phyloP scores from a whole-genome alignment of 139 green algal genomes.

The Pleodorina starrii region DNA sequence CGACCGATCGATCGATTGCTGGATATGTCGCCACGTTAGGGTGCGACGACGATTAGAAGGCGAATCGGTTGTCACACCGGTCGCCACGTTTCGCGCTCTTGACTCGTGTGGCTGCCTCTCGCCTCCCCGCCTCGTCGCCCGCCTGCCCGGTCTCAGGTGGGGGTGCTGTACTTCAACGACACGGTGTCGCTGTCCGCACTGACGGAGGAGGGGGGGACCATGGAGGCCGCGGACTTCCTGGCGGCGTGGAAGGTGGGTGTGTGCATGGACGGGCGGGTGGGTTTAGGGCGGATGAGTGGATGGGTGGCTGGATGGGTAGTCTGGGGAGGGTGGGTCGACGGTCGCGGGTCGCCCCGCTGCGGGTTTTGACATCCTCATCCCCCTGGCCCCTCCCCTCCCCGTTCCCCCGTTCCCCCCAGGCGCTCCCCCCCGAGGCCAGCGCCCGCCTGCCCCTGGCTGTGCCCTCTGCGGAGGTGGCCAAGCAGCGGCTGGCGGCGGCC shows the following conservation, averaged over 20 bases:
- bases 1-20: too few relatives aligned
- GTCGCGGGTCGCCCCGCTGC: background rate
- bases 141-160: conserved; percentile 66
- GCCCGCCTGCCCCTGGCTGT: conserved; percentile 57
- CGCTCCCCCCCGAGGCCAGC: conserved; percentile 38
- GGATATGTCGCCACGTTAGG: too few relatives aligned
- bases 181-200: conserved; percentile 73
- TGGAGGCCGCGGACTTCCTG: conserved; percentile 57
- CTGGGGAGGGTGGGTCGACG: background rate
- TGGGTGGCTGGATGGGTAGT: background rate
- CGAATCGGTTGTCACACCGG: too few relatives aligned
- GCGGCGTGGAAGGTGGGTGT: conserved; percentile 29
- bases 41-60: too few relatives aligned
- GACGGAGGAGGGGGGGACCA: conserved; percentile 68
- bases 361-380: background rate
- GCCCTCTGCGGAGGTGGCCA: conserved; percentile 64
- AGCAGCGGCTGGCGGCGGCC: conserved; percentile 64
- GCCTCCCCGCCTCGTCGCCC: background rate
- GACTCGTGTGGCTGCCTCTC: too few relatives aligned
- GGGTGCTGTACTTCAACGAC: conserved; percentile 93
- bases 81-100: too few relatives aligned
- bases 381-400: background rate
- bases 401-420: background rate
- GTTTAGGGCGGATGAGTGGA: background rate
- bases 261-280: too few relatives aligned